These are phyloP conservation scores for Picea glauca DNA, from an alignment of 75 land plant species.

Conservation along the genomic window DNA sequence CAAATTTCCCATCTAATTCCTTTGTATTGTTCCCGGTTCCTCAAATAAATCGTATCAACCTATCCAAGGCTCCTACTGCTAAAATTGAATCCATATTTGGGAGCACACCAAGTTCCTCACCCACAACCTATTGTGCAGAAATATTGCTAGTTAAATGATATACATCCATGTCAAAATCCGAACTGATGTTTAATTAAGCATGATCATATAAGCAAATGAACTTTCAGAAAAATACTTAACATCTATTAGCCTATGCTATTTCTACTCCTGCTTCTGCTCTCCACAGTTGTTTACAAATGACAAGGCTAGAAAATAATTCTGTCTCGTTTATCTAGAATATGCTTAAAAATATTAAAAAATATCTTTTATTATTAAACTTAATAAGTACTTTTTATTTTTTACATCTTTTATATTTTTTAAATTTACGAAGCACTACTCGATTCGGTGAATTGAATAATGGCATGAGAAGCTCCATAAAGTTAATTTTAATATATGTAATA, in stretches of 20 bases:
- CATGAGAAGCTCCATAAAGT: too few species aligned
- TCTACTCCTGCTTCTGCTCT: neutral
- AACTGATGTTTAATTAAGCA: neutral
- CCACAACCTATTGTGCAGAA: conserved; percentile 51
- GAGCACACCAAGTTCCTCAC: conserved; percentile 96
- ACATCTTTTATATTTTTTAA: too few species aligned
- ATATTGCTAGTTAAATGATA: conserved; percentile 5
- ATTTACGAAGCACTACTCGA: too few species aligned
- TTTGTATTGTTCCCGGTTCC: conserved; percentile 12
- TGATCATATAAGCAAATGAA: neutral
- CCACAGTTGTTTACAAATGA: conserved; percentile 1
- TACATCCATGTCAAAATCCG: neutral
- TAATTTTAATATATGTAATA: too few species aligned
- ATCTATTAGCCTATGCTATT: neutral
- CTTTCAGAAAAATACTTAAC: neutral
- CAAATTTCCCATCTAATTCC: conserved; percentile 39
- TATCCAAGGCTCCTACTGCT: conserved; percentile 51
- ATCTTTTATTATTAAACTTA: too few species aligned
- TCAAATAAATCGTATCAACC: conserved; percentile 44
- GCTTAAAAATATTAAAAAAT: too few species aligned
- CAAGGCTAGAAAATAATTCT: too few species aligned
- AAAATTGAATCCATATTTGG: too few species aligned
- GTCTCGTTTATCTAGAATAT: too few species aligned
- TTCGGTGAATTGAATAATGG: too few species aligned
- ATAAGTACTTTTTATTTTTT: too few species aligned